Evolutionary conservation across 2,329 filamentous ascomycete species (phyloP), one percentile per base, ranked within the genome.

Genomic region (Harringtonia aguacate): DNA sequence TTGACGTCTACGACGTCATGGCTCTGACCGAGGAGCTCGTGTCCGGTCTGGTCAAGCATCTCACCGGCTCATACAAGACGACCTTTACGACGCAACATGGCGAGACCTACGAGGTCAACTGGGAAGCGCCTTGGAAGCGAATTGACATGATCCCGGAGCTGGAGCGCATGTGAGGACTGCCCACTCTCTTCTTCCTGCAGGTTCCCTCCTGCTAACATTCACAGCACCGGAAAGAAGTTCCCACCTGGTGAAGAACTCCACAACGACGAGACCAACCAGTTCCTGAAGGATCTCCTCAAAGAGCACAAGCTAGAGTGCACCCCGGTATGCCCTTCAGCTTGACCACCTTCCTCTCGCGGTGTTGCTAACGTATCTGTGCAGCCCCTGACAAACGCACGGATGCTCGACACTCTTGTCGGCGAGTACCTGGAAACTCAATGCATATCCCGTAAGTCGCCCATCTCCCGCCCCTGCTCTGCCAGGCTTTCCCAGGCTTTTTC

Each of bases 91-190:
- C 84, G 20, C 85, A 92, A 66, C 73, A 77, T 50, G 92, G 90
- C 46, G 87, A 95, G 65, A 76, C 76, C 47, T 89, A 90, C 66
- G 77, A 88, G 48, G 84, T 98, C 56, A 94, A 98, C 77, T 98
- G 92, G 94, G 83, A 89, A 62, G 81, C 79, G 48, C 94, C 92
- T 36, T 98, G 94, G 92, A 80, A 82, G 62, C 77, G 86, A 50
- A 79, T 97, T 40, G 86, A 95, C 63, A 98, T 98, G 90, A 95
- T 98, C 46, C 84, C 86, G 3, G 85, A 84, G 30, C 77, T 98
- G 0, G 92, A 97, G 69, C 80, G 42, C 24, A 52, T 52, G 50
- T 50, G 33, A 14, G 45, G 37, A 4, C 36, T 15, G 30, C n/a
- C 14, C 15, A 24, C 13, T n/a, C 8, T 34, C 14, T 24, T 28